Conservation (phyloP, 495 filamentous ascomycete species). For the Hamigera avellanea region DNA sequence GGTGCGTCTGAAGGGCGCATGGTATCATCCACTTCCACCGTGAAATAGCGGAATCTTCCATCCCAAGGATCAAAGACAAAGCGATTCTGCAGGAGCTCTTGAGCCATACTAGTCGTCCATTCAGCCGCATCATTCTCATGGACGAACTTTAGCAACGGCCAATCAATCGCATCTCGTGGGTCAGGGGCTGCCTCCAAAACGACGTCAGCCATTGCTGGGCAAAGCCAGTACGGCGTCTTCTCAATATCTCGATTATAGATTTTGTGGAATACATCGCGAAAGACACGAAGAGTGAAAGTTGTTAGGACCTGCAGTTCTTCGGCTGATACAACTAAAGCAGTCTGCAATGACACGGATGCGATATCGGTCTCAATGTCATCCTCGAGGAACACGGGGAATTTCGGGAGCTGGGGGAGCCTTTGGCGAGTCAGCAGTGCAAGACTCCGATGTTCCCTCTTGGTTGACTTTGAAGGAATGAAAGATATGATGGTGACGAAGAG, state of each 20-base stretch:
- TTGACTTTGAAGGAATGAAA: constrained; percentile 42
- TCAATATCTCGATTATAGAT: constrained; percentile 49
- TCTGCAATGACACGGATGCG: constrained; percentile 24
- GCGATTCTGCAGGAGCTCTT: constrained; percentile 47
- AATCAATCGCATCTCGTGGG: constrained; percentile 47
- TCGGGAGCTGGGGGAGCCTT: constrained; percentile 49
- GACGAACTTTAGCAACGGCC: constrained; percentile 45
- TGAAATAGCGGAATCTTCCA: constrained; percentile 46
- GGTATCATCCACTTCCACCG: constrained; percentile 20
- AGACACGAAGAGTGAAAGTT: constrained; percentile 61
- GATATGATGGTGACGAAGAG: constrained; percentile 57
- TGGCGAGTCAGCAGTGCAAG: constrained; percentile 64
- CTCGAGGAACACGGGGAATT: constrained; percentile 61
- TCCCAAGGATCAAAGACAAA: constrained; percentile 67
- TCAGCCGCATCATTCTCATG: constrained; percentile 35
- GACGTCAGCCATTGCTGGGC: constrained; percentile 35
- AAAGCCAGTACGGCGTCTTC: constrained; percentile 78
- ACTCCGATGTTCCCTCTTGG: constrained; percentile 50
- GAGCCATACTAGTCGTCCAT: constrained; percentile 42
- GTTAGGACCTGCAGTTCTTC: constrained; percentile 42
- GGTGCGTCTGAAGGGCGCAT: constrained; percentile 44
- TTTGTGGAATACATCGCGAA: constrained; percentile 86
- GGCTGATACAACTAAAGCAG: constrained; percentile 25
- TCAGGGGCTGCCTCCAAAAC: constrained; percentile 6
- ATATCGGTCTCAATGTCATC: constrained; percentile 47